A percentile compares a stretch with the other conserved stretches of the same genome.
Conservation (phyloP, 1,284 basidiomycete genomes). For the Apiotrichum sp. region DNA sequence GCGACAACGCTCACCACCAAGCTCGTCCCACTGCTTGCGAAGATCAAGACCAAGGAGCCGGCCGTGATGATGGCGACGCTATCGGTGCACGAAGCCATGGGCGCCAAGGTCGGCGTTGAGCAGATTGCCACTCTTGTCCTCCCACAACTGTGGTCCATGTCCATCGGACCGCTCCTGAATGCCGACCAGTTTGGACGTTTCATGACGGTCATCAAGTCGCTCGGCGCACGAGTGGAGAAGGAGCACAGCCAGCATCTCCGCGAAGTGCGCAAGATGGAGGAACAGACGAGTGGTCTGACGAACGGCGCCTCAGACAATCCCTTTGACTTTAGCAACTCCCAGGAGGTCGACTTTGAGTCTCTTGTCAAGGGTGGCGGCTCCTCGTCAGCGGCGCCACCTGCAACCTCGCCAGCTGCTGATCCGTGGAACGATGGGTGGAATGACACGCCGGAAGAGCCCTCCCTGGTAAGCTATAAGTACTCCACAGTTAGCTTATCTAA, state of each 20-base stretch:
- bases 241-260: constrained; percentile 47
- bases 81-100: constrained; percentile 93
- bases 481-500: neutral
- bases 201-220: constrained; percentile 56
- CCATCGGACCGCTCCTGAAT: constrained; percentile 84
- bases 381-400: neutral
- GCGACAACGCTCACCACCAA: constrained; percentile 88
- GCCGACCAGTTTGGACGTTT: constrained; percentile 86
- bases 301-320: constrained; percentile 20
- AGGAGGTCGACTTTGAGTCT: constrained; percentile 46
- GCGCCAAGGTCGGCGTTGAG: constrained; percentile 87
- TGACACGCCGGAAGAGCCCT: constrained; percentile 19
- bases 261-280: constrained; percentile 44
- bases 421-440: constrained; percentile 43
- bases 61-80: constrained; percentile 91
- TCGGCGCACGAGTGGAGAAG: constrained; percentile 43
- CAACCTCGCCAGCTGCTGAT: constrained; percentile 19
- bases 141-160: constrained; percentile 93
- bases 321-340: constrained; percentile 23
- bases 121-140: constrained; percentile 88
- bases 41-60: constrained; percentile 93
- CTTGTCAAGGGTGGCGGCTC: constrained; percentile 36
- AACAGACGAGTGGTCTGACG: constrained; percentile 31
- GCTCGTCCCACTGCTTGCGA: constrained; percentile 84
- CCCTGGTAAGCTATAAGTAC: constrained; percentile 16